Base-by-base conservation (phyloP, 2,329 filamentous ascomycete genomes). In the Ascomycota sp. region DNA sequence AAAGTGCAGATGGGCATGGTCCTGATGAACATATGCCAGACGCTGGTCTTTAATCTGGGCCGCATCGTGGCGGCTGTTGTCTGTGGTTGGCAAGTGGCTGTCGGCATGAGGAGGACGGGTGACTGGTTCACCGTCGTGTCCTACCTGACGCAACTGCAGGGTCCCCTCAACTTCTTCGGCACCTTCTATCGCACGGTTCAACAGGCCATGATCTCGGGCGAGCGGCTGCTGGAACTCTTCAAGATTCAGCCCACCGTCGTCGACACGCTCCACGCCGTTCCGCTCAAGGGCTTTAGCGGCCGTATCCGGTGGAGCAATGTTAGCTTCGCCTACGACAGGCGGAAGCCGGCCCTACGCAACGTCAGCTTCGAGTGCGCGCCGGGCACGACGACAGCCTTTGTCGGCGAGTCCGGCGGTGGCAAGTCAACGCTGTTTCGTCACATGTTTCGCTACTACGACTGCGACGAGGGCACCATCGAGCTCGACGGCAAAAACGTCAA, bases 381-480 rank as follows among this genome's bases (percentile, higher is more conserved):
- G 2, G 89, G 89, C 30, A 94, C 83, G 1, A 95, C 85, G 0
- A 98, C 86, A 5, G 89, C 89, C 1, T 75, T 98, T 38, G 89
- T 98, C 12, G 89, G 89, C 38, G 86, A 95, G 51, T 95, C 86
- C 21, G 89, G 89, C 27, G 89, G 89, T 34, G 89, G 89, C 39
- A 98, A 98, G 52, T 95, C 86, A 3, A 98, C 89, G 0, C 69
- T 98, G 19, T 94, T 98, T 60, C 77, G 89, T 30, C 67, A 95
- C 29, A 73, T 98, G 48, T 95, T 93, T 62, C 78, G 89, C 12
- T 98, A 94, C 53, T 98, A 95, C 59, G 91, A 94, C 46, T 70
- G 75, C 32, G 63, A 74, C 30, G 66, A 71, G 30, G 89, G 89
- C 23, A 71, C 63, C 43, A 92, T 95, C 33, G 69, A 76, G 44